phyloP scores from a whole-genome alignment of 345 rosid species.

The Cochlearia excelsa region DNA sequence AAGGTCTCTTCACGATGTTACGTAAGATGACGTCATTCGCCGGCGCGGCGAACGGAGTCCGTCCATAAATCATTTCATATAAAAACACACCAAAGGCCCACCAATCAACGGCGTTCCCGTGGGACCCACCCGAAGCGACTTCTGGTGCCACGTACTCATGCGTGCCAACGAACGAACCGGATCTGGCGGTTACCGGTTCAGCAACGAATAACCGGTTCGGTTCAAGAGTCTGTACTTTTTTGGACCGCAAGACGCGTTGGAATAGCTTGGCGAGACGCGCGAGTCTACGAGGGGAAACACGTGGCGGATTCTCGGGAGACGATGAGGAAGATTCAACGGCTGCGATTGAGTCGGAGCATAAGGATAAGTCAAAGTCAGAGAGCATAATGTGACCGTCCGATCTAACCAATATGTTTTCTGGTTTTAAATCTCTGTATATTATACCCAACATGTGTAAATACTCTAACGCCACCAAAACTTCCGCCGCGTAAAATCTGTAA shows the following conservation, averaged over 20 bases:
- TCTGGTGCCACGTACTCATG: constrained; percentile 97
- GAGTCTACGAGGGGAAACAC: constrained; percentile 32
- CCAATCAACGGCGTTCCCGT: constrained; percentile 95
- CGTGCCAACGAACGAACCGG: constrained; percentile 90
- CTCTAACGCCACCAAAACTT: constrained; percentile 87
- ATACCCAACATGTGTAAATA: constrained; percentile 95
- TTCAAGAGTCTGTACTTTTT: constrained; percentile 50
- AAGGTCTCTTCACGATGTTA: constrained; percentile 65
- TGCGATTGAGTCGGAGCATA: constrained; percentile 75
- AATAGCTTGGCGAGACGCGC: constrained; percentile 49
- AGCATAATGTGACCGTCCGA: constrained; percentile 99
- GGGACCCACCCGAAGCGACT: constrained; percentile 86
- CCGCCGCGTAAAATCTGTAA: constrained; percentile 85
- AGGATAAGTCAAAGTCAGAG: constrained; percentile 87
- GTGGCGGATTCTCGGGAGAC: constrained; percentile 42
- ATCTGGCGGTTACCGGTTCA: constrained; percentile 88
- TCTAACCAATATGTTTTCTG: constrained; percentile 85
- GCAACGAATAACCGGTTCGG: constrained; percentile 67
- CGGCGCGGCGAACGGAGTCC: constrained; percentile 76
- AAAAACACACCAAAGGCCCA: constrained; percentile 85
- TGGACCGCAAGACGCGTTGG: constrained; percentile 57
- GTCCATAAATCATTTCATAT: constrained; percentile 83
- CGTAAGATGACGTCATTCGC: constrained; percentile 80
- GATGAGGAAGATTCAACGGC: constrained; percentile 70
- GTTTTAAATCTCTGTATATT: constrained; percentile 91